These are phyloP conservation scores for Lojkania enalia DNA, from an alignment of 2,329 filamentous ascomycete genomes.

Conservation along the genomic window DNA sequence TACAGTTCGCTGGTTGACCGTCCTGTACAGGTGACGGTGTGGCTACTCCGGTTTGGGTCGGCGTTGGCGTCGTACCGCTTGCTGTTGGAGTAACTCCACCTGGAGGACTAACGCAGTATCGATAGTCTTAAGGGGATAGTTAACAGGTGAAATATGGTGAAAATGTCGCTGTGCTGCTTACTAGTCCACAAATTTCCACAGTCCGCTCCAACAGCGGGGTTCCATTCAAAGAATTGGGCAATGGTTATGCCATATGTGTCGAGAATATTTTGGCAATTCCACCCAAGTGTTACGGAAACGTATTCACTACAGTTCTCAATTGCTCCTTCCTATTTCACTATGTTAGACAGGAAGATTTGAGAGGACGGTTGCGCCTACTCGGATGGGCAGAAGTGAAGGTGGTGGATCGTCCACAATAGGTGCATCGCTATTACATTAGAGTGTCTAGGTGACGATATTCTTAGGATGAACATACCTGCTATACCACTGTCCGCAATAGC, in stretches of 20 bases:
- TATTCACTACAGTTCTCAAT: not conserved
- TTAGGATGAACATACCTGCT: no score
- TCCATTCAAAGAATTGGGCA: constrained; percentile 5
- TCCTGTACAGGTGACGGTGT: constrained; percentile 1
- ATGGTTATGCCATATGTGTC: constrained; percentile 1
- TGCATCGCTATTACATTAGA: no score
- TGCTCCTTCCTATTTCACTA: not conserved
- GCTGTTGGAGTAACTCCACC: not conserved
- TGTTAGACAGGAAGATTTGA: no score
- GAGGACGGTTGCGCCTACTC: not conserved
- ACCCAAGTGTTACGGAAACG: not conserved
- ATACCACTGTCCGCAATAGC: not conserved
- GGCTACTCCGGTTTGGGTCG: not conserved
- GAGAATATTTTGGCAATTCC: not conserved
- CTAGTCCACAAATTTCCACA: not conserved
- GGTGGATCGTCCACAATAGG: no score
- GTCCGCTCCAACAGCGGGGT: constrained; percentile 5
- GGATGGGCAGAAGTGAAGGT: not conserved
- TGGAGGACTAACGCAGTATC: not conserved
- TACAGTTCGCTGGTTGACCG: constrained; percentile 4
- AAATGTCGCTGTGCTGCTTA: not conserved
- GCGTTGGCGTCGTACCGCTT: not conserved
- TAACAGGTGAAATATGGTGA: not conserved
- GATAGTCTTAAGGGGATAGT: not conserved
- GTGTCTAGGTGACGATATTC: no score